Conservation (phyloP, 2,329 filamentous ascomycete genomes). For the Aspergillus carbonarius region DNA sequence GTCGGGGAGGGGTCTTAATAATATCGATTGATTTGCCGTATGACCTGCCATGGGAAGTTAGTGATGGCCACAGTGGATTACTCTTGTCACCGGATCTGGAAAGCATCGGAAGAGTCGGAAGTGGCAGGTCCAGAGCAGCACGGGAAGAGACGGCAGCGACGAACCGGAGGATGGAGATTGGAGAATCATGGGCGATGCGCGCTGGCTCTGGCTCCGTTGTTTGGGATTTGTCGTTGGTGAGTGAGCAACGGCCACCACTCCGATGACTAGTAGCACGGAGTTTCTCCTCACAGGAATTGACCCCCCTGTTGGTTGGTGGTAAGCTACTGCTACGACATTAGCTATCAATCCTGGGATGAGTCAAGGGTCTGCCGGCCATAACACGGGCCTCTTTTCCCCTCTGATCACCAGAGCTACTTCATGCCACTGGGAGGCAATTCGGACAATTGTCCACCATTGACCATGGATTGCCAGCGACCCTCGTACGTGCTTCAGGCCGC, state of each 20-base stretch:
- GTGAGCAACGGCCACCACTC: background rate
- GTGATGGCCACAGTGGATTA: slow-evolving; percentile 19
- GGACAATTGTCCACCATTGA: background rate
- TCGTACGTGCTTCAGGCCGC: background rate
- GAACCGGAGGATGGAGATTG: slow-evolving; percentile 10
- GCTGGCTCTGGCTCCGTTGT: background rate
- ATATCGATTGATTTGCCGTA: slow-evolving; percentile 22
- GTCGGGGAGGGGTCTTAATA: slow-evolving; percentile 16
- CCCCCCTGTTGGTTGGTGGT: slow-evolving; percentile 1
- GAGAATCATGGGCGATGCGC: background rate
- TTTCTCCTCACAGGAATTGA: slow-evolving; percentile 7
- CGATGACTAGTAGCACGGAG: background rate
- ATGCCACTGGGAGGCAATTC: background rate
- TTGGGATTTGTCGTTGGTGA: background rate
- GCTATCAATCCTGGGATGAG: background rate
- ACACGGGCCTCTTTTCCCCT: slow-evolving; percentile 17
- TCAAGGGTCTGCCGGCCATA: slow-evolving; percentile 11
- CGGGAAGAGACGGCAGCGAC: slow-evolving; percentile 15
- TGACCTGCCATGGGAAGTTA: slow-evolving; percentile 24
- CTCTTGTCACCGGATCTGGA: slow-evolving; percentile 23
- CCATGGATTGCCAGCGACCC: background rate
- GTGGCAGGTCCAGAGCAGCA: slow-evolving; percentile 9
- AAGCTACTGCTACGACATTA: background rate
- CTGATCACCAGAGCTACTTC: slow-evolving; percentile 12
- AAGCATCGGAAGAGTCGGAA: slow-evolving; percentile 24